Conservation (phyloP, 345 rosid genomes). For the Trapa bicornis region DNA sequence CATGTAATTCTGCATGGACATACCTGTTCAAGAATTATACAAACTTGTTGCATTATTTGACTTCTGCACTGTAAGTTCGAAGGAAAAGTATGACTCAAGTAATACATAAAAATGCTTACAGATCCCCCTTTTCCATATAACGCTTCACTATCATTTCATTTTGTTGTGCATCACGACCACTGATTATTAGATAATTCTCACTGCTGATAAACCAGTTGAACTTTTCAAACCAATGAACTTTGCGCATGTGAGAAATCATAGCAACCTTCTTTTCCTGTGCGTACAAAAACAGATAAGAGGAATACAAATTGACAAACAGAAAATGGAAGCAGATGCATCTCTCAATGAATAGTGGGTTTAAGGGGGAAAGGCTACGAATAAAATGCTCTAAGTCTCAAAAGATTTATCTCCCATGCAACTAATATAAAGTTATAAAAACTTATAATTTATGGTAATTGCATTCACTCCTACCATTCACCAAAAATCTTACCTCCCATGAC, state of each 20-base stretch:
- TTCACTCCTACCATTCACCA: not conserved
- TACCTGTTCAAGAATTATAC: slow-evolving; percentile 44
- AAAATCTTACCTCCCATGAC: not conserved
- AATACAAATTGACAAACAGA: not conserved
- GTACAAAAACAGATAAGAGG: slow-evolving; percentile 7
- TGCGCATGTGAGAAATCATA: slow-evolving; percentile 82
- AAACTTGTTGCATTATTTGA: not conserved
- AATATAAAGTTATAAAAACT: not conserved
- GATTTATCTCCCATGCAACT: not conserved
- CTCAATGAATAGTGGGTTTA: not conserved
- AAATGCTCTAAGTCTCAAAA: not conserved
- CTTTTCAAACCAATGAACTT: slow-evolving; percentile 99
- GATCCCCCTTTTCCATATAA: slow-evolving; percentile 93
- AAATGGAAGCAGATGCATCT: not conserved
- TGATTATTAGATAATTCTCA: slow-evolving; percentile 80
- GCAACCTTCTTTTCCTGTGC: slow-evolving; percentile 79
- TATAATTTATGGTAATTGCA: not conserved
- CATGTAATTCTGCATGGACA: slow-evolving; percentile 91
- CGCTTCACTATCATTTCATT: slow-evolving; percentile 98
- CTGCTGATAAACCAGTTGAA: slow-evolving; percentile 98
- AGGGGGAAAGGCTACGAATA: not conserved
- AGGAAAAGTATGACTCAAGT: not conserved
- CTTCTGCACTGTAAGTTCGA: not conserved
- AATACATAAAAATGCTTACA: slow-evolving; percentile 35
- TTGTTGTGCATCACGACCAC: slow-evolving; percentile 98